phyloP scores from a whole-genome alignment of 176 grass and related monocot genomes.

The Saccharum officinarum region DNA sequence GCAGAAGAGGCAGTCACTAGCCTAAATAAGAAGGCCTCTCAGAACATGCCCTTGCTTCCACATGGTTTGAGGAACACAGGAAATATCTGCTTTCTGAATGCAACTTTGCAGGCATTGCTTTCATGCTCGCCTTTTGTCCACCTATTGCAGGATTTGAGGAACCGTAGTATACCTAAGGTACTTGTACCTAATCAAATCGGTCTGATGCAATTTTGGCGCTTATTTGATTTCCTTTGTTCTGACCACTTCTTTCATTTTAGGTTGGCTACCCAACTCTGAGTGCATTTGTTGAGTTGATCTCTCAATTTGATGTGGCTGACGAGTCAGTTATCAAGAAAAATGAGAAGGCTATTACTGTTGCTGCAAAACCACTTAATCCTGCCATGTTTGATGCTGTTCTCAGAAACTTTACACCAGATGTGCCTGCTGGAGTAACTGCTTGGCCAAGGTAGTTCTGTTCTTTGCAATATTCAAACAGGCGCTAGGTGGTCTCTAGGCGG shows the following conservation, averaged over 20 bases:
- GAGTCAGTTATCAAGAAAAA: slow-evolving; percentile 59
- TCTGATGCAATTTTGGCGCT: neutral
- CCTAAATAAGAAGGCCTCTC: slow-evolving; percentile 42
- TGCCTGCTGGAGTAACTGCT: slow-evolving; percentile 65
- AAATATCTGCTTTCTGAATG: slow-evolving; percentile 96
- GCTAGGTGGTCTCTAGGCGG: no score
- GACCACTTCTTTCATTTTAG: slow-evolving; percentile 42
- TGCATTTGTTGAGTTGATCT: slow-evolving; percentile 87
- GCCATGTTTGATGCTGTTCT: slow-evolving; percentile 85
- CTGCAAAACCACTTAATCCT: slow-evolving; percentile 67
- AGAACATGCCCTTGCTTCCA: slow-evolving; percentile 58
- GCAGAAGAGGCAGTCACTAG: slow-evolving; percentile 19
- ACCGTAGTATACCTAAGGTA: slow-evolving; percentile 70
- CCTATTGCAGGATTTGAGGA: slow-evolving; percentile 67
- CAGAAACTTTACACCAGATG: slow-evolving; percentile 77
- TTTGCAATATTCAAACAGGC: no score
- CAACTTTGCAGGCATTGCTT: slow-evolving; percentile 85
- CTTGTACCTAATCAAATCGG: neutral
- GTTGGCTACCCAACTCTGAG: slow-evolving; percentile 70
- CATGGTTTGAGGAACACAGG: slow-evolving; percentile 92
- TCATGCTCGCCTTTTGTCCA: slow-evolving; percentile 81
- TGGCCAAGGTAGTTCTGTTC: slow-evolving; percentile 56
- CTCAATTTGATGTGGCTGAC: slow-evolving; percentile 71
- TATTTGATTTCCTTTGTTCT: slow-evolving; percentile 10
- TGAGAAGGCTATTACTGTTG: slow-evolving; percentile 50